phyloP scores from a whole-genome alignment of 1,284 basidiomycete genomes.

The Sporisorium iseilematis-ciliati region DNA sequence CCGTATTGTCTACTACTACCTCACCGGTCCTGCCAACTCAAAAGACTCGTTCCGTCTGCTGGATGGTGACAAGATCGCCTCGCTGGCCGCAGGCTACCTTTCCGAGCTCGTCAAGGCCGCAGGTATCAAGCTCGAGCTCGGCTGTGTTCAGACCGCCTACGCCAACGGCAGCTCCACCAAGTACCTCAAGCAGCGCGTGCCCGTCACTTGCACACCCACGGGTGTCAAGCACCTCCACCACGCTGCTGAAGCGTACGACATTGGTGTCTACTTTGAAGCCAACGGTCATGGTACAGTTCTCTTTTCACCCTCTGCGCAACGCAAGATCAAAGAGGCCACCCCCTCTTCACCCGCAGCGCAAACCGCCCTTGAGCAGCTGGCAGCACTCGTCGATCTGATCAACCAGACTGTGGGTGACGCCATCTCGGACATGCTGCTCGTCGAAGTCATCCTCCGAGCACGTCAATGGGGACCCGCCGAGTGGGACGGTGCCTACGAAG shows the following conservation, averaged over 20 bases:
- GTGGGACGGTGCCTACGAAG: constrained; percentile 94
- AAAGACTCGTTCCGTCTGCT: constrained; percentile 85
- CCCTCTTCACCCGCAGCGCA: constrained; percentile 83
- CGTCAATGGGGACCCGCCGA: constrained; percentile 74
- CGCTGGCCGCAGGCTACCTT: constrained; percentile 91
- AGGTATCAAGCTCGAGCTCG: constrained; percentile 62
- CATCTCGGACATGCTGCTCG: constrained; percentile 93
- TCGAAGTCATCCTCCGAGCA: constrained; percentile 90
- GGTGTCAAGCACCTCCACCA: constrained; percentile 99
- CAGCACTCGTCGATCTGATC: constrained; percentile 82
- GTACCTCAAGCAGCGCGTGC: constrained; percentile 77
- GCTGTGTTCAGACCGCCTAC: constrained; percentile 96
- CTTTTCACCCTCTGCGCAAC: constrained; percentile 76
- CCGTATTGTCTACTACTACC: constrained; percentile 93
- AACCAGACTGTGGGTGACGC: constrained; percentile 99
- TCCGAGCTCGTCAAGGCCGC: constrained; percentile 81
- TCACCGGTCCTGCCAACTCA: constrained; percentile 73
- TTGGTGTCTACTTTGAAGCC: constrained; percentile 99
- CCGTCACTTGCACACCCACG: constrained; percentile 94
- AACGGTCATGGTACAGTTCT: constrained; percentile 98
- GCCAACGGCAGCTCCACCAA: constrained; percentile 97
- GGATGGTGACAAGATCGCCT: constrained; percentile 98
- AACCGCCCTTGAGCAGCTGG: constrained; percentile 72
- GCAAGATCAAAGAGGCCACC: constrained; percentile 75
- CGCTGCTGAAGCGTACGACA: constrained; percentile 90